These are phyloP conservation scores for Stromatinia cepivora DNA, from an alignment of 2,329 filamentous ascomycete genomes.

Conservation along the genomic window DNA sequence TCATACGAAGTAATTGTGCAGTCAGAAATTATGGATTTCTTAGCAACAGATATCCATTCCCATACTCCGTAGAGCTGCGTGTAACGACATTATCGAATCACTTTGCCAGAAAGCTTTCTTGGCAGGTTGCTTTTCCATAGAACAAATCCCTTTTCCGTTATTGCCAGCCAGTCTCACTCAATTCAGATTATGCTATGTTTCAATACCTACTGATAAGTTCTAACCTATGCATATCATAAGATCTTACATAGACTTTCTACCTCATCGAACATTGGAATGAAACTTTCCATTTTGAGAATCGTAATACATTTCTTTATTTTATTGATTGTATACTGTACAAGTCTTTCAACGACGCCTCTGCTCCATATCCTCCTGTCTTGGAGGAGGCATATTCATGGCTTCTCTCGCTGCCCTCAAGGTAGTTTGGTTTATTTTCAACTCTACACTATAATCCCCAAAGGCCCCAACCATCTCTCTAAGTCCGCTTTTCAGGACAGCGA, in stretches of 20 bases:
- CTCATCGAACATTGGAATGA: background rate
- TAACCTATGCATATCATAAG: background rate
- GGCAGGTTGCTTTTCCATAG: background rate
- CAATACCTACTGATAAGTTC: background rate
- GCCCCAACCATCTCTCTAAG: slow-evolving; percentile 64
- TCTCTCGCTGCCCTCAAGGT: slow-evolving; percentile 76
- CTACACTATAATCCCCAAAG: slow-evolving; percentile 73
- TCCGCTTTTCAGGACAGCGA: slow-evolving; percentile 63
- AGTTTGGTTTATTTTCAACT: slow-evolving; percentile 66
- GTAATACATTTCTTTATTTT: slow-evolving; percentile 13
- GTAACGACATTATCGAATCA: background rate
- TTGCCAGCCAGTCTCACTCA: background rate
- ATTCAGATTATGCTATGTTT: background rate
- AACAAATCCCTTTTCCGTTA: background rate
- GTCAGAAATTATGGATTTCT: background rate
- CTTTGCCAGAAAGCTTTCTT: background rate
- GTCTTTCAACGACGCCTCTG: slow-evolving; percentile 17
- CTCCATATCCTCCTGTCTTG: slow-evolving; percentile 8
- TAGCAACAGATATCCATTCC: background rate
- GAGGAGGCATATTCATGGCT: slow-evolving; percentile 43
- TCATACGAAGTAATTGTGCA: too few species aligned
- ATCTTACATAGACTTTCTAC: background rate
- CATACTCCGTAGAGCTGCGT: background rate
- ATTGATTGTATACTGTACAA: slow-evolving; percentile 2
- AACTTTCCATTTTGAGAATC: background rate